Base-by-base conservation (phyloP, 2,329 filamentous ascomycete species). In the Phyllosticta citriasiana region DNA sequence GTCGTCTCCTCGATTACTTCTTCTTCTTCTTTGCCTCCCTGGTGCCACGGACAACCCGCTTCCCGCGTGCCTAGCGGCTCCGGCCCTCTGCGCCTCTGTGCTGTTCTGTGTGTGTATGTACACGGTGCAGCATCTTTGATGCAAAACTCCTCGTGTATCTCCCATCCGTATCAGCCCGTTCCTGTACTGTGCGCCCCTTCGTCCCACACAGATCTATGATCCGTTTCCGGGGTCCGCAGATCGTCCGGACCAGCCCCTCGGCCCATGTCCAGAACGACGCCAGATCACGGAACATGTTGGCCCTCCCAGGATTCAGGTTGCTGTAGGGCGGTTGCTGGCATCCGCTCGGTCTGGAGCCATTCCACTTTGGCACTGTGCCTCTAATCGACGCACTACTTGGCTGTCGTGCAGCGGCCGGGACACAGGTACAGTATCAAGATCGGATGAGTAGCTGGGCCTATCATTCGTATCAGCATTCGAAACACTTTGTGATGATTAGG, bases 131-230 rank as follows among this genome's bases (percentile, higher is more conserved):
- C 53, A 60, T 60, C 58, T 40, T 47, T 50, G 35, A 53, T 60
- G 58, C 58, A 60, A 60, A 60, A 53, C 30, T 60, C 58, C 58
- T 60, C 58, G 58, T 60, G 53, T 60, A 60, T 60, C 58, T 60
- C 58, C 58, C 53, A 26, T 19, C 56, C 26, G 55, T 40, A 40
- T 50, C 57, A 59, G 40, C 26, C 58, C 58, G 58, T 24, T 60
- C 58, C 53, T 54, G 58, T 50, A 54, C 53, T 30, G 26, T 47
- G 26, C 55, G 14, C 40, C 40, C 40, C 40, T 47, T 47, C 40
- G 58, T 60, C 24, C 53, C 53, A 60, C 58, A 33, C 53, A 60
- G 58, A 60, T 60, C 58, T 60, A 56, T 55, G 58, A 60, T 53
- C 35, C 24, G 10, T 25, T 55, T 16, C 58, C 53, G 27, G 58